phyloP scores from a whole-genome alignment of 1,284 basidiomycete species.

The Trichosporon sp. region DNA sequence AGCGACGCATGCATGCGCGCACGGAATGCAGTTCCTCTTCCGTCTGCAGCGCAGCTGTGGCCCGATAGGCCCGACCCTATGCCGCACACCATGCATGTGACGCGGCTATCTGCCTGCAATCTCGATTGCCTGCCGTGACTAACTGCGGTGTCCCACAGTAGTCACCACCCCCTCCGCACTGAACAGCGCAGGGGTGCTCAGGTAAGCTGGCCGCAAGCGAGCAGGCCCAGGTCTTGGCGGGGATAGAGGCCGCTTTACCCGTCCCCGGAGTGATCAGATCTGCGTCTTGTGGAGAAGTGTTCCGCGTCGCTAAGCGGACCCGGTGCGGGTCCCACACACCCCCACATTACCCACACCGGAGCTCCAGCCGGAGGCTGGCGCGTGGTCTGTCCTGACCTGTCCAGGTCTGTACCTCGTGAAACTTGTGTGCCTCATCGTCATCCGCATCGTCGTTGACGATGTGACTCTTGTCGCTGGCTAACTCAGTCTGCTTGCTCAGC shows the following conservation, averaged over 20 bases:
- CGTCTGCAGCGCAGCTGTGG: background rate
- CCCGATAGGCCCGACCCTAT: background rate
- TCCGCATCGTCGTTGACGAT: background rate
- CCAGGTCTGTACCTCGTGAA: background rate
- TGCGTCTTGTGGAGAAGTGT: background rate
- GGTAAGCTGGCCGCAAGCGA: background rate
- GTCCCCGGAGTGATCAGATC: background rate
- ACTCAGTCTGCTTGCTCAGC: background rate
- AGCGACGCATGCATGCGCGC: background rate
- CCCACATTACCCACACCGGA: background rate
- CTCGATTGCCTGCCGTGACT: background rate
- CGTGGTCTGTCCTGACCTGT: too few species aligned
- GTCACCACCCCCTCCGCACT: background rate
- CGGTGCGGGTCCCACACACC: background rate
- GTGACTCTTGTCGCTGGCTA: too few species aligned
- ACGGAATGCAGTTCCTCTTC: background rate
- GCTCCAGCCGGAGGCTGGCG: background rate
- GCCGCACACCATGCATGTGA: background rate
- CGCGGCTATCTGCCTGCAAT: background rate
- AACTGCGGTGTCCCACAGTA: background rate
- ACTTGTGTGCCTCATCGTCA: background rate
- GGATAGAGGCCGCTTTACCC: background rate
- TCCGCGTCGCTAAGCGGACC: background rate
- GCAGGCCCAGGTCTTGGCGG: background rate
- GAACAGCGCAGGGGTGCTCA: background rate